Evolutionary conservation across 345 rosid genomes (phyloP).

Genomic region (Salix brachista): DNA sequence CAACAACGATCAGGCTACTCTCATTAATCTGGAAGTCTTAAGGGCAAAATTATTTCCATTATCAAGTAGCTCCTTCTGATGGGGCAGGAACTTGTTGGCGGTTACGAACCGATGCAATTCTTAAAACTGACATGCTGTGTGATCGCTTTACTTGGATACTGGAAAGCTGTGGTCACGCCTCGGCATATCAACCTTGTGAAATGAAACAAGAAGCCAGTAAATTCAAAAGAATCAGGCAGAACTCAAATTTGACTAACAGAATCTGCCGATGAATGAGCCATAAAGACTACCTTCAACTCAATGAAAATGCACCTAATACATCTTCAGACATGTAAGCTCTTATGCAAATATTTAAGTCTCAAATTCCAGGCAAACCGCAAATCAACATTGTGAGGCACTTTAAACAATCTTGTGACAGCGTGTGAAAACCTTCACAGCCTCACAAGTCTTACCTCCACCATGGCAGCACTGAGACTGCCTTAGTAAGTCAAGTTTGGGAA

Average conservation of each 20-base stretch:
- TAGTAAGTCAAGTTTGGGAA: neutral
- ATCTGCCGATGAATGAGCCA: neutral
- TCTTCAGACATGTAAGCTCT: neutral
- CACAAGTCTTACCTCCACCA: neutral
- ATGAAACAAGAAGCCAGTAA: constrained; percentile 2
- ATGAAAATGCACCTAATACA: neutral
- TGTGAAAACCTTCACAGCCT: neutral
- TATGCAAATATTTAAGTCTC: neutral
- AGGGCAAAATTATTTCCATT: too few species aligned
- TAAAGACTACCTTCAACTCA: neutral
- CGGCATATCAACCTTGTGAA: constrained; percentile 46
- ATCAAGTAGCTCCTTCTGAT: constrained; percentile 50
- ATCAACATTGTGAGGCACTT: neutral
- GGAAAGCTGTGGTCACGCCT: constrained; percentile 37
- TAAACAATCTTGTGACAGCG: neutral
- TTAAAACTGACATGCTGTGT: constrained; percentile 37
- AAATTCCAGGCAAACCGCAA: neutral
- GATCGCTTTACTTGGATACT: constrained; percentile 32
- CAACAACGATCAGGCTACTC: neutral
- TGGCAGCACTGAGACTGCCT: neutral
- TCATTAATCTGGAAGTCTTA: neutral
- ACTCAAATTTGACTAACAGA: neutral
- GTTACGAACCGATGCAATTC: constrained; percentile 25
- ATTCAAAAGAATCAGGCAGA: constrained; percentile 5
- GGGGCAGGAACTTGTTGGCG: constrained; percentile 35